Conservation (phyloP, 2,329 filamentous ascomycete species). For the Talaromyces sp. region DNA sequence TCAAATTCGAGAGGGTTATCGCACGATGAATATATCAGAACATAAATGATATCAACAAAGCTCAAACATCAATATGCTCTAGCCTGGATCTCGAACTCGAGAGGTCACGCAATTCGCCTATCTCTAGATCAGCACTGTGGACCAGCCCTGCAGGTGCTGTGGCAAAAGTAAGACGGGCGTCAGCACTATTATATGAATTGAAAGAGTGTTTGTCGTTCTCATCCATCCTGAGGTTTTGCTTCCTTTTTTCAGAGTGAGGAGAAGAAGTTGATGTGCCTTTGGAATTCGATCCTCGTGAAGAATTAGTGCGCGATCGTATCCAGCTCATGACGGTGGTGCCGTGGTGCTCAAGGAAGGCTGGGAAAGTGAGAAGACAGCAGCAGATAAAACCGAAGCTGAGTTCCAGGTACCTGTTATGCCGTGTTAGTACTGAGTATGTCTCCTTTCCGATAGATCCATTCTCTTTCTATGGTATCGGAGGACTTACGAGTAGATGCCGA, state of each 20-base stretch:
- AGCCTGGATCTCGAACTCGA: neutral
- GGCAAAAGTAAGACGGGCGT: constrained; percentile 2
- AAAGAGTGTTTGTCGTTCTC: neutral
- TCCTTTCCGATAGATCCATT: neutral
- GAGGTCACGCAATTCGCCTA: neutral
- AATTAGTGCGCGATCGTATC: constrained; percentile 4
- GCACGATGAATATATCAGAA: neutral
- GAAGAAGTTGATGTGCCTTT: neutral
- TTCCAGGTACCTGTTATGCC: neutral
- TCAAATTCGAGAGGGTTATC: neutral
- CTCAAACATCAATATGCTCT: neutral
- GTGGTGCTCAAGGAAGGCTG: constrained; percentile 4
- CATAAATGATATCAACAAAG: neutral
- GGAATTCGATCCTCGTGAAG: neutral
- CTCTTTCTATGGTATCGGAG: neutral
- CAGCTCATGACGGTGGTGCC: neutral
- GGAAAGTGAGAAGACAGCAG: constrained; percentile 10
- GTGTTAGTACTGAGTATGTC: neutral
- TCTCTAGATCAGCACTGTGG: neutral
- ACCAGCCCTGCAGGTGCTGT: neutral
- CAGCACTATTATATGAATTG: neutral
- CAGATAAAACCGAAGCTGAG: constrained; percentile 13
- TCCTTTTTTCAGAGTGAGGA: neutral
- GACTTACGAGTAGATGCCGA: constrained; percentile 9
- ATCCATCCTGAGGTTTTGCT: neutral